Conservation (phyloP, 176 grass and related monocot genomes). For the Phragmites australis region DNA sequence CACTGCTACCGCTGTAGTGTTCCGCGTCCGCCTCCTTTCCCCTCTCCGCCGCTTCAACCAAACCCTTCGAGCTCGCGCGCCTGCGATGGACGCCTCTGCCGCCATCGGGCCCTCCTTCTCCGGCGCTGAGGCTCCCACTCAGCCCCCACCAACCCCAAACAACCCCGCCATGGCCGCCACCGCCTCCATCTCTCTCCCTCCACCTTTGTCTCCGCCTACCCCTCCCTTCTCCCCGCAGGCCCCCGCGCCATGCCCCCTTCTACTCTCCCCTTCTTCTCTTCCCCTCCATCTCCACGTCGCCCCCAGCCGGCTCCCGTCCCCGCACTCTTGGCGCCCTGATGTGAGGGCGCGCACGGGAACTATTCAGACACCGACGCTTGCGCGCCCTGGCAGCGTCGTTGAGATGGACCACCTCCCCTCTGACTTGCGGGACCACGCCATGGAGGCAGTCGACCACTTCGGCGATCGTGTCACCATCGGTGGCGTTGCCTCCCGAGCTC, state of each 20-base stretch:
- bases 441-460: conserved; percentile 77
- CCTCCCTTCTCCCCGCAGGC: conserved; percentile 26
- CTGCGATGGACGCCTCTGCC: too few relatives aligned
- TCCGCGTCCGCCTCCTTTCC: too few relatives aligned
- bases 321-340: conserved; percentile 17
- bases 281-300: conserved; percentile 33
- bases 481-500: conserved; percentile 69
- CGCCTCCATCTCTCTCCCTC: conserved; percentile 56
- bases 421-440: conserved; percentile 73
- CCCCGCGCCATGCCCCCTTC: conserved; percentile 37
- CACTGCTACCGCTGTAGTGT: too few relatives aligned
- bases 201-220: conserved; percentile 40
- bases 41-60: too few relatives aligned
- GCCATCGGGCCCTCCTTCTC: too few relatives aligned
- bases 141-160: conserved; percentile 23
- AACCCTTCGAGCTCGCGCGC: too few relatives aligned
- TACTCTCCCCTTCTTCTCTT: conserved; percentile 13
- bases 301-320: conserved; percentile 19
- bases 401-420: conserved; percentile 93
- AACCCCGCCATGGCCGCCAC: conserved; percentile 45
- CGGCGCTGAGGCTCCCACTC: too few relatives aligned
- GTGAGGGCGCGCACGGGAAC: conserved; percentile 43
- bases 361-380: conserved; percentile 47
- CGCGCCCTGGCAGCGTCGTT: conserved; percentile 63
- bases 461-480: conserved; percentile 85